These are phyloP conservation scores for Ophiosphaerella narmari DNA, from an alignment of 2,329 filamentous ascomycete genomes.

Conservation along the genomic window DNA sequence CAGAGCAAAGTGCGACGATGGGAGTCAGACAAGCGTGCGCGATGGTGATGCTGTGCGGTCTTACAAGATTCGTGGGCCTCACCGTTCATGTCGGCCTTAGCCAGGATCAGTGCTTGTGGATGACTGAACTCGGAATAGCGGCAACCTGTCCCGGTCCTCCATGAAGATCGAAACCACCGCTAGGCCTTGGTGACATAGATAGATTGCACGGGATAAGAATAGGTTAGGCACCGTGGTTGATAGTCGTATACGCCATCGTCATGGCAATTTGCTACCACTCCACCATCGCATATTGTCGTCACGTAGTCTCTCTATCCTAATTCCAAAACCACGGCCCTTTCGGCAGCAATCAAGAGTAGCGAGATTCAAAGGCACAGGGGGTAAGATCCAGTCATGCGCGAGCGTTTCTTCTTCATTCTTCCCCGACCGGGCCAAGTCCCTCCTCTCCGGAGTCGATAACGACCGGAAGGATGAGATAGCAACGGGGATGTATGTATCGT, in stretches of 20 bases:
- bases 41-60: background rate
- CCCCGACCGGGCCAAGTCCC: conserved; percentile 11
- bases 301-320: background rate
- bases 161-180: conserved; percentile 20
- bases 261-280: conserved; percentile 9
- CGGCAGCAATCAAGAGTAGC: conserved; percentile 18
- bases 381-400: conserved; percentile 25
- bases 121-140: conserved; percentile 39
- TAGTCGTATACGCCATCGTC: conserved; percentile 7
- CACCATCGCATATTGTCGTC: background rate
- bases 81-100: conserved; percentile 4
- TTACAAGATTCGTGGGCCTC: background rate
- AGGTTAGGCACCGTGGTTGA: conserved; percentile 18
- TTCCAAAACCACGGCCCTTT: conserved; percentile 10
- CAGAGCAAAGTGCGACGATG: conserved; percentile 6
- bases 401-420: conserved; percentile 25
- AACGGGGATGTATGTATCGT: too few species aligned
- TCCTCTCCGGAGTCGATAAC: background rate
- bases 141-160: conserved; percentile 32
- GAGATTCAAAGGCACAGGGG: conserved; percentile 25
- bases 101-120: conserved; percentile 9
- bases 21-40: background rate
- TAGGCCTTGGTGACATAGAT: conserved; percentile 24
- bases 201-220: conserved; percentile 26
- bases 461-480: background rate